Percentiles rank a stretch among this genome's conserved stretches.
Conservation (phyloP, 163 green algal genomes). For the Botryococcus braunii region DNA sequence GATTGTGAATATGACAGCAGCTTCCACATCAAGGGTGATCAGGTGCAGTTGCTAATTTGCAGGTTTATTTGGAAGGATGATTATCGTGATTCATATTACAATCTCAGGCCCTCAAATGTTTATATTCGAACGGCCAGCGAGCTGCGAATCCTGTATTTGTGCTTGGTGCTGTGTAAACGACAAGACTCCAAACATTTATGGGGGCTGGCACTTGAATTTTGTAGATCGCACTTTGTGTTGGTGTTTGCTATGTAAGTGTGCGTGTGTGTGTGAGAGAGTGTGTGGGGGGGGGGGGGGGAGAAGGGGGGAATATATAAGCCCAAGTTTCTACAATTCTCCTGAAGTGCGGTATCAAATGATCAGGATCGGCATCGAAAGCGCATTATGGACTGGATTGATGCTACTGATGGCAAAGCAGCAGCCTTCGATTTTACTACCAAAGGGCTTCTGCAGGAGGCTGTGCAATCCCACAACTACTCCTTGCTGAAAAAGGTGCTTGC, state of each 20-base stretch:
- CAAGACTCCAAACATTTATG: no score
- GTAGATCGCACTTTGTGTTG: no score
- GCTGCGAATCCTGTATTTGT: no score
- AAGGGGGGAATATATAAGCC: no score
- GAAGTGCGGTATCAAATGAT: no score
- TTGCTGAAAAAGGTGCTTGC: no score
- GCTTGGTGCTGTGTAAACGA: no score
- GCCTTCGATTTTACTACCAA: slow-evolving; percentile 97
- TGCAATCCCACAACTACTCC: slow-evolving; percentile 61
- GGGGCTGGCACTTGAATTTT: no score
- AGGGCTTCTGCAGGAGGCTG: slow-evolving; percentile 53
- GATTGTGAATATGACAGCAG: slow-evolving; percentile 85
- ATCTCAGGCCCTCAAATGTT: neutral
- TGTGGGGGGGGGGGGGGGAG: no score
- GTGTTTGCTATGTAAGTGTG: no score
- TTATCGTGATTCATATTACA: neutral
- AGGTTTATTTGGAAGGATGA: neutral
- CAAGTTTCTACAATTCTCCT: neutral
- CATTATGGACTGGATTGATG: slow-evolving; percentile 90
- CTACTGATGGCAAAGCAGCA: slow-evolving; percentile 71
- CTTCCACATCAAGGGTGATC: slow-evolving; percentile 7
- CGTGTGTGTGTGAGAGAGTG: no score
- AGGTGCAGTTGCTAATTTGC: neutral
- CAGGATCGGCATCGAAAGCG: slow-evolving; percentile 79
- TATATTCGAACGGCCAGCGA: no score